Percentiles rank a stretch among this genome's conserved stretches.
These are phyloP conservation scores for Ephemerocybe angulata DNA, from an alignment of 768 basidiomycete species.

Conservation along the genomic window DNA sequence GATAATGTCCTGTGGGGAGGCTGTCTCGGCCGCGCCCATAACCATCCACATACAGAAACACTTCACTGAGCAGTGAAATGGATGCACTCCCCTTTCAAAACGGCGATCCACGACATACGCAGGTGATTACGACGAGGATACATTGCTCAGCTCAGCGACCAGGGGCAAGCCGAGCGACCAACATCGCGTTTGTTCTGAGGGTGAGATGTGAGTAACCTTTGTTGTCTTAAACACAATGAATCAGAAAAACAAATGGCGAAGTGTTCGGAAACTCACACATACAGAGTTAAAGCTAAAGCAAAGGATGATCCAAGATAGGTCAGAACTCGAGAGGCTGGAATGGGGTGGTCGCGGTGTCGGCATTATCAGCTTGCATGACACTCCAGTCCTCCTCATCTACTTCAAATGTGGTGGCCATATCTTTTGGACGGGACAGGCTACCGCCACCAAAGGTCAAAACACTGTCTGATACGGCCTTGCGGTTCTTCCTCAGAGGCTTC, in stretches of 20 bases:
- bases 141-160: too few species aligned
- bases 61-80: too few species aligned
- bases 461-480: constrained; percentile 17
- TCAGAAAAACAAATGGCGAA: not conserved
- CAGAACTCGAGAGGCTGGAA: constrained; percentile 23
- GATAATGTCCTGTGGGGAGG: not conserved
- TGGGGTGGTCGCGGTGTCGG: constrained; percentile 16
- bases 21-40: not conserved
- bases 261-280: not conserved
- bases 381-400: constrained; percentile 45
- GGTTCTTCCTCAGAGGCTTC: constrained; percentile 38
- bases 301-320: not conserved
- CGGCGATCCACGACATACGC: too few species aligned
- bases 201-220: too few species aligned
- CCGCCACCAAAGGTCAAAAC: not conserved
- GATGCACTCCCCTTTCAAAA: too few species aligned
- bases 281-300: not conserved
- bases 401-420: constrained; percentile 6
- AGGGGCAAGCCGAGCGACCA: too few species aligned
- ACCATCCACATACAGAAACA: not conserved
- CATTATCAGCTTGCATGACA: constrained; percentile 13
- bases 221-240: not conserved
- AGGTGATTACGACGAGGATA: too few species aligned
- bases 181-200: too few species aligned
- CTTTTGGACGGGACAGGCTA: not conserved